Evolutionary conservation across 140 eudicot species (phyloP), one percentile per base, ranked within the genome.

Genomic region (Oenanthe javanica): DNA sequence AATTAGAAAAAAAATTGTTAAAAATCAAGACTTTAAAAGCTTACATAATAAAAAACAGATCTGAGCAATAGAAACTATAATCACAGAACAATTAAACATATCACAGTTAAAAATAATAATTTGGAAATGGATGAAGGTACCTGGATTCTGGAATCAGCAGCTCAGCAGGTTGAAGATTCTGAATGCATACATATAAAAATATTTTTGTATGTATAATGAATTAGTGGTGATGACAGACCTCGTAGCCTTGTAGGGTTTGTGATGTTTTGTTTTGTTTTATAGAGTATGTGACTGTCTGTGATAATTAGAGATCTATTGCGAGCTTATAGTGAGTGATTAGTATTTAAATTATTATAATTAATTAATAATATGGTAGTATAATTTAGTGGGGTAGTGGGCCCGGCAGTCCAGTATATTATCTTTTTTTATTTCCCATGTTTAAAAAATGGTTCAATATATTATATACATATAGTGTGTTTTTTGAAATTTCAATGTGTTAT

Each of bases 91-190:
- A 45, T 13, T n/a, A 47, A 48, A 10, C 40, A 57, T 40, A 78
- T 48, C 81, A 61, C 57, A 67, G n/a, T n/a, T 77, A 36, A 23
- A 23, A 45, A 48, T 18, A 5, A 7, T 5, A 59, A 78, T 19
- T 45, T 36, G 12, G 15, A 18, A 77, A 77, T 38, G 70, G 14
- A n/a, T 3, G 49, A 31, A 78, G 10, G 66, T 78, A 78, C 81
- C 81, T 78, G 36, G 77, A 74, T 42, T 78, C 49, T 59, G 9
- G 77, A 74, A 74, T 78, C 70, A 42, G 54, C 81, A 38, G 71
- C 74, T 47, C 76, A 45, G 40, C 50, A 74, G 77, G 51, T 47
- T 46, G 10, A 47, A 74, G 77, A 74, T 46, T 74, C 77, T 4
- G 27, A 21, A 43, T 43, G 49, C 18, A 74, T 71, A 5, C 4